These are phyloP conservation scores for barley (Hordeum vulgare) DNA, from an alignment of 176 grass and related monocot genomes.

Conservation along the genomic window DNA sequence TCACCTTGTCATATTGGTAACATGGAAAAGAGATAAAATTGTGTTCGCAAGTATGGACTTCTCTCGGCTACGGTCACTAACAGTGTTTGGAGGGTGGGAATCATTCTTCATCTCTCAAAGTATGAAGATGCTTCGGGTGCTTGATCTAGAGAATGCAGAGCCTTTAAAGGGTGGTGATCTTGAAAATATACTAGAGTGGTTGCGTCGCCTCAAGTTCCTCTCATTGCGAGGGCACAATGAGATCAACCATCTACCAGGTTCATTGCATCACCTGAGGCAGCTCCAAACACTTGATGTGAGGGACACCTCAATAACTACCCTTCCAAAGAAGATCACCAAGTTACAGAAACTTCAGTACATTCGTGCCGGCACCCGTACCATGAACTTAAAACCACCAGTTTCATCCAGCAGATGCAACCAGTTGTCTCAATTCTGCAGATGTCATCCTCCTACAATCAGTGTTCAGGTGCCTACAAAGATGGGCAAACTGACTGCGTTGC, in stretches of 20 bases:
- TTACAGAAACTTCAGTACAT: slow-evolving; percentile 2
- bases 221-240: background rate
- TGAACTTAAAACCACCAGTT: no score
- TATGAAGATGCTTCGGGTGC: slow-evolving; percentile 28
- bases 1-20: background rate
- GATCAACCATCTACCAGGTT: background rate
- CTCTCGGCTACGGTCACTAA: slow-evolving; percentile 13
- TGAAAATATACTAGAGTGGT: background rate
- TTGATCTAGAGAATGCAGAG: slow-evolving; percentile 16
- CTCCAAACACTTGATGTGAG: slow-evolving; percentile 19
- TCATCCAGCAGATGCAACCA: background rate
- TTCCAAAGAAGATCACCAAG: background rate
- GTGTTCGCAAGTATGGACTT: background rate
- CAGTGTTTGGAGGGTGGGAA: background rate
- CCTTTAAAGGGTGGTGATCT: background rate
- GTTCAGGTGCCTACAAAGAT: background rate
- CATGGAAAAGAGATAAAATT: background rate
- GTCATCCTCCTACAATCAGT: background rate
- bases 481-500: background rate
- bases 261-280: background rate
- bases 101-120: background rate
- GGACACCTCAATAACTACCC: background rate
- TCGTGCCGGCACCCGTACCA: background rate
- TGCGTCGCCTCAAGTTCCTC: slow-evolving; percentile 27
- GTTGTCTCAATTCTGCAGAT: background rate